These are phyloP conservation scores for Zygnema circumcarinatum DNA, from an alignment of 139 green algal genomes.

Conservation along the genomic window DNA sequence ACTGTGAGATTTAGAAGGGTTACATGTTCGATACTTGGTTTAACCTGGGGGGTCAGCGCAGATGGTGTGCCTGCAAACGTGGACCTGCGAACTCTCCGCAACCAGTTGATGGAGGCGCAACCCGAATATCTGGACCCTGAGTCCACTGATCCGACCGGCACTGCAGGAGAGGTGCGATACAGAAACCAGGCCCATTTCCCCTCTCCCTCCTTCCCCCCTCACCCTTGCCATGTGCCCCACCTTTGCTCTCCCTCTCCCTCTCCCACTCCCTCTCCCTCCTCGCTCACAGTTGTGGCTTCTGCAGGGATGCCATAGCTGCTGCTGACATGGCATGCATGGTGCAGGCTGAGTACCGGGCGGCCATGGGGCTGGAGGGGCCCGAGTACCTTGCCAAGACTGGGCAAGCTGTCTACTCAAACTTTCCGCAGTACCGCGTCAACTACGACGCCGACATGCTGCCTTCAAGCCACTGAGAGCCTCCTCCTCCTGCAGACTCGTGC, in stretches of 20 bases:
- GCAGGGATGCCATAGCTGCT: not conserved
- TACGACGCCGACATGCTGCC: slow-evolving; percentile 3
- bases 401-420: not conserved
- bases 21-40: no score
- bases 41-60: no score
- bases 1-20: no score
- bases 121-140: slow-evolving; percentile 19
- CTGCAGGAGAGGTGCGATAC: slow-evolving; percentile 12
- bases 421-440: not conserved
- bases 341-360: slow-evolving; percentile 35
- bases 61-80: slow-evolving; percentile 4
- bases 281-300: not conserved
- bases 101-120: slow-evolving; percentile 12
- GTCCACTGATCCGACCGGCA: slow-evolving; percentile 15
- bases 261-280: not conserved
- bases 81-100: slow-evolving; percentile 5
- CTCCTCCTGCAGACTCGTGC: no score
- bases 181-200: not conserved
- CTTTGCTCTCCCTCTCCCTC: not conserved
- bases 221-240: not conserved
- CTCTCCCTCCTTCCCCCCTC: slow-evolving; percentile 5
- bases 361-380: slow-evolving; percentile 29
- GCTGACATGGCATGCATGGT: not conserved
- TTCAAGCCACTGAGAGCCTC: no score
- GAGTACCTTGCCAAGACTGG: not conserved